These are phyloP conservation scores for Lathyrus aphaca DNA, from an alignment of 306 rosid genomes.

Conservation along the genomic window DNA sequence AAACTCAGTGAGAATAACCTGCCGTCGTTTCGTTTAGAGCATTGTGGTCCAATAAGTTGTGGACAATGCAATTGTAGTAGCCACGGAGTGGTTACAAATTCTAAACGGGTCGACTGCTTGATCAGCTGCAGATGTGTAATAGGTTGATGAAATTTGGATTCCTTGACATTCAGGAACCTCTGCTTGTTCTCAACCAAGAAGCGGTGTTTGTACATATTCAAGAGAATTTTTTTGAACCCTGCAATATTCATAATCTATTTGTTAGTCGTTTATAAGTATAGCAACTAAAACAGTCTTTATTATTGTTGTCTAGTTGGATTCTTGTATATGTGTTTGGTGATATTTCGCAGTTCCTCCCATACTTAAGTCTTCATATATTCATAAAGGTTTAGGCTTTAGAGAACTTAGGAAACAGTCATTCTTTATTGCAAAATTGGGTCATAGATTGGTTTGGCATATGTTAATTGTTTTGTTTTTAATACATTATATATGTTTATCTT, in stretches of 20 bases:
- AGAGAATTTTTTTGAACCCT: slow-evolving; percentile 18
- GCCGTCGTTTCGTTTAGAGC: slow-evolving; percentile 21
- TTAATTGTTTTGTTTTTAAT: neutral
- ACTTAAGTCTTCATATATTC: slow-evolving; percentile 11
- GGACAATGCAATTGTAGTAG: slow-evolving; percentile 28
- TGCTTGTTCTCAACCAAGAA: slow-evolving; percentile 18
- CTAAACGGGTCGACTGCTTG: slow-evolving; percentile 18
- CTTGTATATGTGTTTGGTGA: neutral
- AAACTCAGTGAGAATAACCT: no score
- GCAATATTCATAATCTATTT: slow-evolving; percentile 26
- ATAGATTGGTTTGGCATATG: slow-evolving; percentile 16
- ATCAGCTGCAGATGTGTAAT: slow-evolving; percentile 22
- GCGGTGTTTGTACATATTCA: slow-evolving; percentile 11
- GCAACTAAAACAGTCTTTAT: neutral
- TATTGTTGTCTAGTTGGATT: slow-evolving; percentile 5
- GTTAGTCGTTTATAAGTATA: no score
- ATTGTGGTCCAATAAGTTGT: slow-evolving; percentile 30
- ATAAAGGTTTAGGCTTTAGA: slow-evolving; percentile 1
- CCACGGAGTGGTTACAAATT: slow-evolving; percentile 9
- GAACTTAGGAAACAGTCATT: neutral
- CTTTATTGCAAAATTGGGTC: slow-evolving; percentile 1
- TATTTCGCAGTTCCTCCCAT: slow-evolving; percentile 11
- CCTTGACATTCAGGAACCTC: slow-evolving; percentile 32
- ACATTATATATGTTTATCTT: slow-evolving; percentile 4
- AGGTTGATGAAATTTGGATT: slow-evolving; percentile 31